A percentile compares a stretch with the other conserved stretches of the same genome.
Conservation (phyloP, 306 rosid species). For the Rubus parviflorus region DNA sequence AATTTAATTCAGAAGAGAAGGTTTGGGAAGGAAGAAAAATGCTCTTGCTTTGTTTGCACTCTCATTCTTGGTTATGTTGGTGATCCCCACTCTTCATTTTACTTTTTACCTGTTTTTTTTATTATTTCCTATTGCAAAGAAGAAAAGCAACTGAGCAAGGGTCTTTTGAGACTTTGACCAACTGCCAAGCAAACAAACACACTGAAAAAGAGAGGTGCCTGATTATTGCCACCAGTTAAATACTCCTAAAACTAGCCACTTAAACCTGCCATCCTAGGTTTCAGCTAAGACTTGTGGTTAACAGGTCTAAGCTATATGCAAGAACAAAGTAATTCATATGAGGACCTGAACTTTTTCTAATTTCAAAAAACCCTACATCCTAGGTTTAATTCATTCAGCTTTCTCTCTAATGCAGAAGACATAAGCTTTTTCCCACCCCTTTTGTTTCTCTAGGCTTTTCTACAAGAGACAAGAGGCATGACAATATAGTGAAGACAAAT, state of each 20-base stretch:
- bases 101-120: background rate
- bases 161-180: background rate
- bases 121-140: no score
- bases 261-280: background rate
- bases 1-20: no score
- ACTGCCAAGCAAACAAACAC: background rate
- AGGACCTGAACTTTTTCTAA: background rate
- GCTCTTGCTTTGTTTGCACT: background rate
- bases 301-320: background rate
- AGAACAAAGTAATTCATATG: background rate
- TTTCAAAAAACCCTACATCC: background rate
- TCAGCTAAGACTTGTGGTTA: background rate
- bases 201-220: background rate
- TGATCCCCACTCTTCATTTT: background rate
- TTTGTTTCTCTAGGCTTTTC: background rate
- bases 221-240: no score
- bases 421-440: background rate
- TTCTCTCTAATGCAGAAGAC: background rate
- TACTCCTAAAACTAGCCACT: background rate
- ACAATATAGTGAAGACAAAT: background rate
- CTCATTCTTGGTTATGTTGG: no score
- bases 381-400: background rate
- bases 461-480: constrained; percentile 2
- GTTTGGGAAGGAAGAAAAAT: background rate
- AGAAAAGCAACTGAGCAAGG: background rate